Base-by-base conservation (phyloP, 2,329 filamentous ascomycete species). In the Colletotrichum viniferum region DNA sequence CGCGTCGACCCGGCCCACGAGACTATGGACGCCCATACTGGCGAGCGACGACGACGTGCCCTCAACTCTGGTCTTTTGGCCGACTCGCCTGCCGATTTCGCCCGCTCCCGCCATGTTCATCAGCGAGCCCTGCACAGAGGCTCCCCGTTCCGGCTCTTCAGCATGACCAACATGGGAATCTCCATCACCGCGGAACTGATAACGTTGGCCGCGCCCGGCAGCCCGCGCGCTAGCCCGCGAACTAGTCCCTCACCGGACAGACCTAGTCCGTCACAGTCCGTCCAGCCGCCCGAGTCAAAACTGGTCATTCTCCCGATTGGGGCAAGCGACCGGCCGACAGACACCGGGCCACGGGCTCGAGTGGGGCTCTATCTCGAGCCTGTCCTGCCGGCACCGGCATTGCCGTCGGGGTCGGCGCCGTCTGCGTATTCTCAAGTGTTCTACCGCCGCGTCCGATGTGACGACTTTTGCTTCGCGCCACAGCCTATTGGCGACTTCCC, bases 151-250 rank as follows among this genome's bases (percentile, higher is more conserved):
- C 73, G 73, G 10, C 55, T 73, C 26, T 75, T 72, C 28, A 73
- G 69, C 56, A 75, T 75, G 73, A 75, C 73, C 7, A 75, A 75
- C 43, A 72, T 75, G 69, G 73, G 73, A 5, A 58, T 75, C 26
- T 75, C 69, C 69, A 75, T 75, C 16, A 26, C 48, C 12, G 73
- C 70, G 6, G 63, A 63, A 16, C 21, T 75, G 5, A 30, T 68
- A 6, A 32, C 69, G 7, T 34, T 69, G 38, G n/a, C 63, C 14
- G 36, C 61, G 21, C 73, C 38, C 4, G 32, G 58, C 4, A 70
- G 66, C 48, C 66, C 66, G 16, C 58, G 58, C 26, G 30, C 28
- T 14, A 61, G 58, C 34, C 38, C 58, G 8, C 67, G 34, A 52
- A 3, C 43, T 52, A 52, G 43, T 52, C 43, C 43, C 43, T 52